Percentiles rank a stretch among this genome's conserved stretches.
Evolutionary conservation across 495 filamentous ascomycete species (phyloP).

Genomic region (Parachaetomium inaequale): DNA sequence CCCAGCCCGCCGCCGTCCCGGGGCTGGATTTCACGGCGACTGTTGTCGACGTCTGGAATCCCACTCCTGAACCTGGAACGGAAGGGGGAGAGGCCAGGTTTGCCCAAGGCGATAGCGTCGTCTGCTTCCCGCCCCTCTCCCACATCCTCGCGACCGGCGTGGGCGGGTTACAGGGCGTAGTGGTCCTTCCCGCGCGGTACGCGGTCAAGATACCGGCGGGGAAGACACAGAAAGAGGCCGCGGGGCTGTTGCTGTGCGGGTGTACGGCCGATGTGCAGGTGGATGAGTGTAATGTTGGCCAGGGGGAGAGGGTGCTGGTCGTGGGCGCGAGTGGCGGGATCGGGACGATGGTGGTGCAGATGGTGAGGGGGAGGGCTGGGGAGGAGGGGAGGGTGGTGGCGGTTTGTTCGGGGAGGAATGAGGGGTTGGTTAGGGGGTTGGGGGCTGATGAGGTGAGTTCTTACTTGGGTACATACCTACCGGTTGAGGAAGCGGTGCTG

Average conservation of each 20-base stretch:
- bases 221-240: constrained; percentile 24
- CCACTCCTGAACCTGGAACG: background rate
- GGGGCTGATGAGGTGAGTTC: constrained; percentile 36
- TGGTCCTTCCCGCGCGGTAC: constrained; percentile 29
- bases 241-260: constrained; percentile 35
- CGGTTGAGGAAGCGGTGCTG: background rate
- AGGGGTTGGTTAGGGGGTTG: constrained; percentile 30
- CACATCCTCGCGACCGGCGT: constrained; percentile 25
- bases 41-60: constrained; percentile 26
- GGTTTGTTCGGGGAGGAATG: constrained; percentile 37
- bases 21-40: constrained; percentile 40
- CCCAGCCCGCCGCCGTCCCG: constrained; percentile 26
- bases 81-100: too few species aligned
- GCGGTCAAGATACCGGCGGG: constrained; percentile 28
- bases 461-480: background rate
- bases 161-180: constrained; percentile 37
- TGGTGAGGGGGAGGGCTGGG: constrained; percentile 33
- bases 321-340: constrained; percentile 43
- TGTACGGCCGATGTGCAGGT: constrained; percentile 35
- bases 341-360: constrained; percentile 39
- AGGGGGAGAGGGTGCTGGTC: constrained; percentile 35
- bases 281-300: constrained; percentile 21
- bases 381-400: constrained; percentile 34
- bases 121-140: constrained; percentile 32
- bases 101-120: constrained; percentile 27